These are phyloP conservation scores for Cladosporium cucumerinum DNA, from an alignment of 2,329 filamentous ascomycete genomes.

Conservation along the genomic window DNA sequence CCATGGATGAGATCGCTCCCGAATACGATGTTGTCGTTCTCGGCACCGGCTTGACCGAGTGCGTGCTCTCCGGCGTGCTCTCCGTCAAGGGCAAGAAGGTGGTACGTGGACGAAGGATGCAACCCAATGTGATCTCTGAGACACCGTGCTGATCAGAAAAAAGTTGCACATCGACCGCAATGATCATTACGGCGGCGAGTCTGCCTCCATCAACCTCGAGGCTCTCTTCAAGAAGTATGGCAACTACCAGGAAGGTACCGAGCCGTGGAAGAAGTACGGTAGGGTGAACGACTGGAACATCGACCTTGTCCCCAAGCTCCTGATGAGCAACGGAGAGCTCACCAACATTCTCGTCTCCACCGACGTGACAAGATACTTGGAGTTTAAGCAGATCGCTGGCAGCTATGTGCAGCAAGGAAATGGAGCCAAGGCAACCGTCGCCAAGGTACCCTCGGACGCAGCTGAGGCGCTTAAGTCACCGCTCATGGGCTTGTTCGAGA, in stretches of 20 bases:
- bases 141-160: background rate
- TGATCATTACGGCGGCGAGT: conserved; percentile 96
- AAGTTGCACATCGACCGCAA: conserved; percentile 92
- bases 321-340: conserved; percentile 97
- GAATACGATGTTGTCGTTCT: conserved; percentile 99
- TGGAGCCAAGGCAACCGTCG: conserved; percentile 80
- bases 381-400: conserved; percentile 70
- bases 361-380: conserved; percentile 59
- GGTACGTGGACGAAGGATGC: conserved; percentile 20
- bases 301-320: conserved; percentile 94
- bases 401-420: conserved; percentile 92
- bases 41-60: conserved; percentile 97
- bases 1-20: conserved; percentile 96
- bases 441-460: conserved; percentile 94
- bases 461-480: conserved; percentile 86
- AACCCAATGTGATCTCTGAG: background rate
- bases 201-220: conserved; percentile 95
- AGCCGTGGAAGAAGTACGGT: conserved; percentile 98
- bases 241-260: conserved; percentile 72
- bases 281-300: conserved; percentile 99
- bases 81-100: conserved; percentile 99
- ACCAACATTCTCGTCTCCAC: conserved; percentile 98
- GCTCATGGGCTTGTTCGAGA: conserved; percentile 96
- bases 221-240: conserved; percentile 96
- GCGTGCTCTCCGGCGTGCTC: conserved; percentile 94